Conservation (phyloP, 495 filamentous ascomycete species). For the Pyronema omphalodes region DNA sequence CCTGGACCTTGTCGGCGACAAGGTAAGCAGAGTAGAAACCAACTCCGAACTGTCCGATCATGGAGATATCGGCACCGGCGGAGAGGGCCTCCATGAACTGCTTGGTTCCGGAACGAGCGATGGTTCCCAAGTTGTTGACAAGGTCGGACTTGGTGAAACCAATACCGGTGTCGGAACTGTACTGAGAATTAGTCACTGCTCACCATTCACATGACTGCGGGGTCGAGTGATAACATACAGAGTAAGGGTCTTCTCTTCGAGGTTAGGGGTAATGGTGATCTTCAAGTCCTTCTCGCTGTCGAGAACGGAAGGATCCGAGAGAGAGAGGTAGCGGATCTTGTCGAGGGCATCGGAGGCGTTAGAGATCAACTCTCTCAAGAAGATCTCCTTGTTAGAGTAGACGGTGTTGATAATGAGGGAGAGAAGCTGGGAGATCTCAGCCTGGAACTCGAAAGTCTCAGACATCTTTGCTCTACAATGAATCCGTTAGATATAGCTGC, state of each 20-base stretch:
- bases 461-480: slow-evolving; percentile 36
- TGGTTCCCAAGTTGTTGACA: slow-evolving; percentile 99
- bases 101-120: slow-evolving; percentile 97
- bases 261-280: slow-evolving; percentile 94
- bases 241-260: slow-evolving; percentile 90
- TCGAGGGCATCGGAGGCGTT: slow-evolving; percentile 96
- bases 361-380: slow-evolving; percentile 92
- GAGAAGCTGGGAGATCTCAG: slow-evolving; percentile 99
- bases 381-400: slow-evolving; percentile 98
- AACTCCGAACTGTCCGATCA: slow-evolving; percentile 99
- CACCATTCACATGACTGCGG: not conserved
- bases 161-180: slow-evolving; percentile 74
- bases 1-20: slow-evolving; percentile 87
- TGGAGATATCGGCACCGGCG: slow-evolving; percentile 97
- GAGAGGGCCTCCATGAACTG: slow-evolving; percentile 99
- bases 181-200: not conserved
- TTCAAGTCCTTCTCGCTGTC: slow-evolving; percentile 91
- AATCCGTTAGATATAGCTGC: not conserved
- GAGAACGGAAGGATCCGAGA: slow-evolving; percentile 93
- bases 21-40: slow-evolving; percentile 99
- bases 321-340: slow-evolving; percentile 97
- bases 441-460: slow-evolving; percentile 98
- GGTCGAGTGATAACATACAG: slow-evolving; percentile 29
- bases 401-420: slow-evolving; percentile 99
- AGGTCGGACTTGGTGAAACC: slow-evolving; percentile 99